These are phyloP conservation scores for Diaporthe batatas DNA, from an alignment of 2,329 filamentous ascomycete species.

Conservation along the genomic window DNA sequence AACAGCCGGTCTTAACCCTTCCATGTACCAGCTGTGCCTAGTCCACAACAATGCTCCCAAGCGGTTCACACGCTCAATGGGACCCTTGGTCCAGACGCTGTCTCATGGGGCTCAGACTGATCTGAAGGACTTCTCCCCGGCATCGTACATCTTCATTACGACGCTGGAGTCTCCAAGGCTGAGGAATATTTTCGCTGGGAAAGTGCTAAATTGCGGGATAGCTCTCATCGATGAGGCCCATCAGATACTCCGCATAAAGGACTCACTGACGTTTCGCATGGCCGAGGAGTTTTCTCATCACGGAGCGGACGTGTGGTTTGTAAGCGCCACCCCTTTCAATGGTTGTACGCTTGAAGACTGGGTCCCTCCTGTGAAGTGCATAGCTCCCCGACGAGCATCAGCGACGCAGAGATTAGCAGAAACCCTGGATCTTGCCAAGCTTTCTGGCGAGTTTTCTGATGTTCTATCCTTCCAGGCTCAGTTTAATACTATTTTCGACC, in stretches of 20 bases:
- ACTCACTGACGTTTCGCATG: background rate
- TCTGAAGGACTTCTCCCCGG: background rate
- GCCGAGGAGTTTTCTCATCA: background rate
- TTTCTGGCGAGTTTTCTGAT: background rate
- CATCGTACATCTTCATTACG: slow-evolving; percentile 19
- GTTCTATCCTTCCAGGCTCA: background rate
- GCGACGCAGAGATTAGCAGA: background rate
- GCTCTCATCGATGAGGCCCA: background rate
- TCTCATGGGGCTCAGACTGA: background rate
- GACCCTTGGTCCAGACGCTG: background rate
- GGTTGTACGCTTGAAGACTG: slow-evolving; percentile 4
- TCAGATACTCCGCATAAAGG: background rate
- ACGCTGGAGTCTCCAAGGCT: background rate
- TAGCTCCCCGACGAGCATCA: background rate
- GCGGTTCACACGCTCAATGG: slow-evolving; percentile 13
- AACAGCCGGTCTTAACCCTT: background rate
- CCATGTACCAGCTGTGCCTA: slow-evolving; percentile 12
- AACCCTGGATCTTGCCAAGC: background rate
- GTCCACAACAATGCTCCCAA: slow-evolving; percentile 25
- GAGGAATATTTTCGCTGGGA: background rate
- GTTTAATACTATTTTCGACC: background rate
- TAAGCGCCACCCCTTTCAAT: background rate
- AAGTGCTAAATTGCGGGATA: too few relatives aligned
- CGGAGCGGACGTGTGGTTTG: slow-evolving; percentile 8
- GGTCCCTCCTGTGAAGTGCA: background rate